phyloP scores from a whole-genome alignment of 139 green algal genomes.

The Coelastrella sp. region DNA sequence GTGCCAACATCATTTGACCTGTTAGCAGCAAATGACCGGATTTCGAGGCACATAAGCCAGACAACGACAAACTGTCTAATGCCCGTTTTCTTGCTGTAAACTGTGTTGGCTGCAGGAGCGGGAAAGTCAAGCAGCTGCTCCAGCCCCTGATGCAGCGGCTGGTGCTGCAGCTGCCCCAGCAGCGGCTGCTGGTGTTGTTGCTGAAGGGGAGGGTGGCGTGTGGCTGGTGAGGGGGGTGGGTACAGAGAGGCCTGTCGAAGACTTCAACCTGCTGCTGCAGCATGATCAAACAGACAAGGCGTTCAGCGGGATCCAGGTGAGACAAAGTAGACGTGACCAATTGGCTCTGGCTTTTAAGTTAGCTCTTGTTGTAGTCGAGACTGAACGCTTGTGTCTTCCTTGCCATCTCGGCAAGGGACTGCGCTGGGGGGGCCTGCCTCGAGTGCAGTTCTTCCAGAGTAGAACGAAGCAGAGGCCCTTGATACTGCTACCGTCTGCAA shows the following conservation, averaged over 20 bases:
- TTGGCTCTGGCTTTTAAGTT: not conserved
- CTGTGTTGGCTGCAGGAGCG: not conserved
- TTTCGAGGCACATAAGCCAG: too few relatives aligned
- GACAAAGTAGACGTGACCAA: not conserved
- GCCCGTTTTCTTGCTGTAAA: too few relatives aligned
- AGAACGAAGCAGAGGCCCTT: too few relatives aligned
- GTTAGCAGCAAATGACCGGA: too few relatives aligned
- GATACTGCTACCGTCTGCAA: too few relatives aligned
- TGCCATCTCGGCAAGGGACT: too few relatives aligned
- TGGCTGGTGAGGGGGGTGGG: not conserved
- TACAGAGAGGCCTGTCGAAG: not conserved
- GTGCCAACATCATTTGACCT: too few relatives aligned
- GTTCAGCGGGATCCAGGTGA: constrained; percentile 21
- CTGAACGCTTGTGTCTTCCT: too few relatives aligned
- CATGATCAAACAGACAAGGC: constrained; percentile 13
- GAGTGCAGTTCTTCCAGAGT: too few relatives aligned
- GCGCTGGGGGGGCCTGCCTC: too few relatives aligned
- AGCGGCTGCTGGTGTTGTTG: constrained; percentile 25
- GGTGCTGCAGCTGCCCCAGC: not conserved
- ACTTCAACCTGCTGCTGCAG: constrained; percentile 27
- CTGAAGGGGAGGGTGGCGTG: constrained; percentile 23
- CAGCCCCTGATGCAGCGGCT: constrained; percentile 19
- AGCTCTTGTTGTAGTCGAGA: not conserved
- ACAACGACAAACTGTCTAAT: too few relatives aligned
- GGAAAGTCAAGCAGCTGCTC: not conserved